Evolutionary conservation across 495 filamentous ascomycete species (phyloP).

Genomic region (Podospora comata): DNA sequence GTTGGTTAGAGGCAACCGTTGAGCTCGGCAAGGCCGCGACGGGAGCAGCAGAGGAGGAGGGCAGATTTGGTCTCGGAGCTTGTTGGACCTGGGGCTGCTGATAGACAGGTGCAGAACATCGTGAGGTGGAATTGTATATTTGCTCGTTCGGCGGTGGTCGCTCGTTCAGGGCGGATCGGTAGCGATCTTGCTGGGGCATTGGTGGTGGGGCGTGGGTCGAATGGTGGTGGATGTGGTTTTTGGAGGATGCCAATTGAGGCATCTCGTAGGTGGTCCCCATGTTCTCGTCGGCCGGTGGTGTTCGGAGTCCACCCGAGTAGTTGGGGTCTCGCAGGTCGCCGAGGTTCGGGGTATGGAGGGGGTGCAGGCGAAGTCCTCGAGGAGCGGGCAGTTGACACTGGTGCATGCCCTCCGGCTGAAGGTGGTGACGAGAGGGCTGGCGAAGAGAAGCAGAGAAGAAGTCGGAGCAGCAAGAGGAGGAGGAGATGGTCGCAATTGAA

Average conservation of each 20-base stretch:
- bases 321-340: not conserved
- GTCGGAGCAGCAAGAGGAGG: not conserved
- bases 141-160: slow-evolving; percentile 31
- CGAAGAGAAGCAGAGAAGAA: slow-evolving; percentile 8
- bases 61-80: not conserved
- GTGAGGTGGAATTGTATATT: slow-evolving; percentile 24
- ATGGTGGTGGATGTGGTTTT: slow-evolving; percentile 35
- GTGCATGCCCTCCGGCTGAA: not conserved
- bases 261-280: slow-evolving; percentile 51
- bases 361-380: not conserved
- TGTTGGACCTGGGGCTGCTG: not conserved
- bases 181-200: slow-evolving; percentile 26
- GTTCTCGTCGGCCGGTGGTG: slow-evolving; percentile 47
- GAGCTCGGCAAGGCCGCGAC: not conserved
- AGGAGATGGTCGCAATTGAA: slow-evolving; percentile 17
- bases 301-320: slow-evolving; percentile 41
- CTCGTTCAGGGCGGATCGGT: slow-evolving; percentile 31
- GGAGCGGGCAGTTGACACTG: slow-evolving; percentile 1
- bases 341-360: not conserved
- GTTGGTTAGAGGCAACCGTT: not conserved
- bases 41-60: slow-evolving; percentile 12
- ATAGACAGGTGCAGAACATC: slow-evolving; percentile 15
- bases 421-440: slow-evolving; percentile 9
- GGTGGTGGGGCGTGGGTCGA: slow-evolving; percentile 30
- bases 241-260: slow-evolving; percentile 40